phyloP scores from a whole-genome alignment of 2,329 filamentous ascomycete species.

The Penicillium sp. region DNA sequence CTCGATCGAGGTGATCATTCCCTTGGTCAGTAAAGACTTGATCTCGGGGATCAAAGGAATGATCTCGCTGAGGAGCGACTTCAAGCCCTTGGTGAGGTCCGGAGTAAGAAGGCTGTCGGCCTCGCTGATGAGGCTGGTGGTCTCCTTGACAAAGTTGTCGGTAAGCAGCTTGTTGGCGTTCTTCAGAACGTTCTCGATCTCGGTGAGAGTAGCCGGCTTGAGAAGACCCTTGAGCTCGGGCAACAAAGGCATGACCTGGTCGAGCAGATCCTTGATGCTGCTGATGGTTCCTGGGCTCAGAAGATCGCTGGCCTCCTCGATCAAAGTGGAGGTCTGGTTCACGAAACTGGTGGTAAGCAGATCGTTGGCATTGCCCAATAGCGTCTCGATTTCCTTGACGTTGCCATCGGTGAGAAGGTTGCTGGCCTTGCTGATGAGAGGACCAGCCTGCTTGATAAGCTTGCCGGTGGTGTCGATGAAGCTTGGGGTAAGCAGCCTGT shows the following conservation, averaged over 20 bases:
- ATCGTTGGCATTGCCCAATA: slow-evolving; percentile 14
- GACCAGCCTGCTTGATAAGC: slow-evolving; percentile 14
- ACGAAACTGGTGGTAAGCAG: slow-evolving; percentile 13
- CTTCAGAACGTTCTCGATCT: slow-evolving; percentile 18
- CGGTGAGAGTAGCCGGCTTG: slow-evolving; percentile 21
- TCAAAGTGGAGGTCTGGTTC: slow-evolving; percentile 15
- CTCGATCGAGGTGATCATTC: slow-evolving; percentile 14
- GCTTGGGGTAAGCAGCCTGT: slow-evolving; percentile 6
- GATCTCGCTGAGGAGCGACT: slow-evolving; percentile 20
- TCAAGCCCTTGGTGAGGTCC: slow-evolving; percentile 19
- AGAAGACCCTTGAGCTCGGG: slow-evolving; percentile 23
- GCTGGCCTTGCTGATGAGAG: slow-evolving; percentile 30
- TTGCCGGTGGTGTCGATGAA: slow-evolving; percentile 13
- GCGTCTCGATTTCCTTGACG: slow-evolving; percentile 50
- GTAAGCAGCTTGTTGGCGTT: slow-evolving; percentile 26
- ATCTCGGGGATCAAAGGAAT: slow-evolving; percentile 21
- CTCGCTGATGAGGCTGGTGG: slow-evolving; percentile 17
- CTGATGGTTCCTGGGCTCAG: slow-evolving; percentile 14
- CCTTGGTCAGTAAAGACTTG: slow-evolving; percentile 18
- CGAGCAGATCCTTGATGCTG: slow-evolving; percentile 24
- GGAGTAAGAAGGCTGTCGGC: slow-evolving; percentile 23
- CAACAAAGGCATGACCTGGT: slow-evolving; percentile 15
- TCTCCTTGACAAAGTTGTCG: slow-evolving; percentile 22
- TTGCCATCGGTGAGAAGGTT: slow-evolving; percentile 57
- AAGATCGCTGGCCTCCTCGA: slow-evolving; percentile 17